These are phyloP conservation scores for Suhomyces choctaworum DNA, from an alignment of 1,139 yeast genomes.

Conservation along the genomic window DNA sequence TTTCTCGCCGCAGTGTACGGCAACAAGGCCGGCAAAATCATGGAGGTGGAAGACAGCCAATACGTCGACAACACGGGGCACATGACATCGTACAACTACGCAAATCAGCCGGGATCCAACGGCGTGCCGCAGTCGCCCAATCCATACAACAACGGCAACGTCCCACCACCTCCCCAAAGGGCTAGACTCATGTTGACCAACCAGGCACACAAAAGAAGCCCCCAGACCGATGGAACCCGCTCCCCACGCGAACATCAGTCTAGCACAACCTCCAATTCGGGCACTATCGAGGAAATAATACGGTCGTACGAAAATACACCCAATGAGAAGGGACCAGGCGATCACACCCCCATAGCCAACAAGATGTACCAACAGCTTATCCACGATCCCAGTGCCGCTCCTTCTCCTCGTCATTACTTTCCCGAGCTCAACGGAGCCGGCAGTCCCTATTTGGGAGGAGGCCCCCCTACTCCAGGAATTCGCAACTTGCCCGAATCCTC, in stretches of 20 bases:
- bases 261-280: conserved; percentile 20
- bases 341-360: conserved; percentile 22
- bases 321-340: conserved; percentile 6
- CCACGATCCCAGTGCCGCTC: conserved; percentile 22
- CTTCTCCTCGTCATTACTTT: conserved; percentile 36
- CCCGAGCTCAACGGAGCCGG: conserved; percentile 29
- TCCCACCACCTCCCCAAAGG: conserved; percentile 28
- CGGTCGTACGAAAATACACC: conserved; percentile 32
- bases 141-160: conserved; percentile 6
- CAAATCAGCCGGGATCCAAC: conserved; percentile 1
- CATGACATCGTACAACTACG: conserved; percentile 22
- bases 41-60: conserved; percentile 32
- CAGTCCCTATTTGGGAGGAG: conserved; percentile 15
- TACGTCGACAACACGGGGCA: conserved; percentile 15
- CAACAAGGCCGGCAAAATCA: conserved; percentile 52
- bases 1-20: conserved; percentile 86
- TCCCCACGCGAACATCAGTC: conserved; percentile 8
- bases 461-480: conserved; percentile 13
- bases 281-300: conserved; percentile 41
- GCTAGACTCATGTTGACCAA: conserved; percentile 48
- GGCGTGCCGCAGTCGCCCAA: conserved; percentile 12
- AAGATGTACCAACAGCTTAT: conserved; percentile 35
- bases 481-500: conserved; percentile 12
- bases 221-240: conserved; percentile 4
- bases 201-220: conserved; percentile 29